These are phyloP conservation scores for Quercus alba DNA, from an alignment of 306 rosid genomes.

Conservation along the genomic window DNA sequence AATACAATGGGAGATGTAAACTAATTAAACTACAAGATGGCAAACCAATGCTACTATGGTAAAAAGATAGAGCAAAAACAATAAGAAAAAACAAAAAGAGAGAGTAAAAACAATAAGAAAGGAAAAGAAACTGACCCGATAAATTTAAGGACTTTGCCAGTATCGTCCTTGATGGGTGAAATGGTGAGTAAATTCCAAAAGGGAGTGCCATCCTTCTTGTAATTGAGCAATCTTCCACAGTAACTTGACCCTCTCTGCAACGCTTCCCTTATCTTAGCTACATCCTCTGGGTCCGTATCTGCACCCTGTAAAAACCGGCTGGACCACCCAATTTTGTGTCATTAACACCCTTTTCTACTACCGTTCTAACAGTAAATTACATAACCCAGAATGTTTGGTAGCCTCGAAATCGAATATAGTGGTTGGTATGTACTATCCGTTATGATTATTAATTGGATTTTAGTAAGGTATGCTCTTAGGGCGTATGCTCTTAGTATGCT, in stretches of 20 bases:
- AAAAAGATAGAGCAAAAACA: background rate
- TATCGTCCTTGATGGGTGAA: constrained; percentile 82
- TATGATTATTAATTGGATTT: rapidly evolving
- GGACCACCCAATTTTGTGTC: background rate
- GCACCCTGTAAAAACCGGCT: constrained; percentile 97
- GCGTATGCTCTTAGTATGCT: too few relatives aligned
- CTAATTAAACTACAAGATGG: too few relatives aligned
- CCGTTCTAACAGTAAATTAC: constrained; percentile 22
- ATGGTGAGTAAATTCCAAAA: constrained; percentile 94
- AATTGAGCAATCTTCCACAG: constrained; percentile 87
- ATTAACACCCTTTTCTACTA: constrained; percentile 4
- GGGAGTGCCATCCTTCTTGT: constrained; percentile 93
- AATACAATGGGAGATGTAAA: too few relatives aligned
- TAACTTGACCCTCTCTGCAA: constrained; percentile 53
- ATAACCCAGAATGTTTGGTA: too few relatives aligned
- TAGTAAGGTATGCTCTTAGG: too few relatives aligned
- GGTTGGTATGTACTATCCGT: too few relatives aligned
- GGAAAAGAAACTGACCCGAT: constrained; percentile 60
- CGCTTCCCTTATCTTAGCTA: constrained; percentile 71
- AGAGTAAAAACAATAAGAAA: background rate
- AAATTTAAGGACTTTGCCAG: constrained; percentile 73
- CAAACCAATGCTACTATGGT: background rate
- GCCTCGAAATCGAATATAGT: too few relatives aligned
- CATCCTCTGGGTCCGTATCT: constrained; percentile 71
- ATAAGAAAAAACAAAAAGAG: background rate